Evolutionary conservation across 371 early-diverging fungal genomes (phyloP), one percentile per base, ranked within the genome.

Genomic region (Mortierella sp.): DNA sequence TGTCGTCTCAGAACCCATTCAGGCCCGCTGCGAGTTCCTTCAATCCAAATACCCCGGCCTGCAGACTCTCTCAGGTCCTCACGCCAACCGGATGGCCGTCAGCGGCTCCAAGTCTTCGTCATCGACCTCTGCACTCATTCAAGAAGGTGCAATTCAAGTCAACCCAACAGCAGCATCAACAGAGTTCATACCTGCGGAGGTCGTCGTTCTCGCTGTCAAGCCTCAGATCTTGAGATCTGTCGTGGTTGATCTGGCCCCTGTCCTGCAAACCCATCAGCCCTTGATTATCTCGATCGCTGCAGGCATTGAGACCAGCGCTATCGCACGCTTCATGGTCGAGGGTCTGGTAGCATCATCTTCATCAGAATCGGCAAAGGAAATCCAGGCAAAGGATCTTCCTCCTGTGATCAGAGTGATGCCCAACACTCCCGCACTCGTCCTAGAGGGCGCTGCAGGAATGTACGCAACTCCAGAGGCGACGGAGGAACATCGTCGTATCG

Each of bases 351-450:
- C 51, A 28, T 50, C 51, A 28, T 12, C 51, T 5, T 23, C 58
- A 45, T 6, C 52, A 7, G 18, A 52, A 10, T 34, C 34, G 10
- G 34, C 7, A 34, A 34, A 34, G 34, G 34, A 34, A 10, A 7
- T 34, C 16, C 60, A 76, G 1, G 34, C 80, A 18, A 51, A 42
- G 14, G 46, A 51, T 0, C 54, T 78, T 1, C 85, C 85, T 19
- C 74, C 89, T 10, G 82, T 97, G 31, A 94, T 96, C 28, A 81
- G 96, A 27, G 90, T 90, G 63, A 97, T 97, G 97, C 96, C 97
- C 64, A 97, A 97, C 80, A 97, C 97, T 34, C 97, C 97, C 24
- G 91, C 94, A 14, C 73, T 96, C 42, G 90, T 95, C 2, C 83
- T 86, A 30, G 92, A 95, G 81, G 97, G 97, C 23, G 96, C 96